phyloP scores from a whole-genome alignment of 2,329 filamentous ascomycete species.

The Sclerotinia borealis region DNA sequence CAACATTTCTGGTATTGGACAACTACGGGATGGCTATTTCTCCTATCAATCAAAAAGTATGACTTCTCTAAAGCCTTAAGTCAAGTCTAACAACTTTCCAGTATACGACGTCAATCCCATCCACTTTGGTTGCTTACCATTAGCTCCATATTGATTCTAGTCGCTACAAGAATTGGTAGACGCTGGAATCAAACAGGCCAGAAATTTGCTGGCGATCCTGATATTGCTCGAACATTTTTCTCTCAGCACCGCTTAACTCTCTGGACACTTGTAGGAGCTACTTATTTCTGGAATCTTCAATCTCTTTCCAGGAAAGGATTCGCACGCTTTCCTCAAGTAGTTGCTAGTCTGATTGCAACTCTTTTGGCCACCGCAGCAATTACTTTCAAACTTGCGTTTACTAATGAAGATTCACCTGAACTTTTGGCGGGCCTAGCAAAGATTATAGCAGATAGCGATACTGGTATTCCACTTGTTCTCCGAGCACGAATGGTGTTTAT shows the following conservation, averaged over 20 bases:
- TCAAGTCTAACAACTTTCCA: constrained; percentile 15
- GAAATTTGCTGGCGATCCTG: constrained; percentile 85
- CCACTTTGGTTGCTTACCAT: constrained; percentile 16
- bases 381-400: constrained; percentile 86
- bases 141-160: constrained; percentile 44
- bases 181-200: constrained; percentile 97
- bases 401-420: constrained; percentile 81
- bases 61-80: neutral
- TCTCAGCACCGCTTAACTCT: constrained; percentile 57
- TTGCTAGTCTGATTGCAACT: constrained; percentile 33
- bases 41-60: constrained; percentile 43
- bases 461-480: constrained; percentile 24
- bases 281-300: constrained; percentile 53
- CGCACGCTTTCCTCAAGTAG: constrained; percentile 24
- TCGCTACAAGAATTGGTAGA: constrained; percentile 59
- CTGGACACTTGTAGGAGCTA: constrained; percentile 65
- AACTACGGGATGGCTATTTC: constrained; percentile 61
- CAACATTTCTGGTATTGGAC: constrained; percentile 99
- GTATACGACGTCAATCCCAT: constrained; percentile 19
- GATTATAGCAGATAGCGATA: constrained; percentile 23
- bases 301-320: constrained; percentile 26
- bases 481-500: constrained; percentile 43
- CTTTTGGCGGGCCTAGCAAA: constrained; percentile 48
- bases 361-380: constrained; percentile 52
- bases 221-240: constrained; percentile 72